Base-by-base conservation (phyloP, 257 asterid genomes). In the Solanum tarapatanum region DNA sequence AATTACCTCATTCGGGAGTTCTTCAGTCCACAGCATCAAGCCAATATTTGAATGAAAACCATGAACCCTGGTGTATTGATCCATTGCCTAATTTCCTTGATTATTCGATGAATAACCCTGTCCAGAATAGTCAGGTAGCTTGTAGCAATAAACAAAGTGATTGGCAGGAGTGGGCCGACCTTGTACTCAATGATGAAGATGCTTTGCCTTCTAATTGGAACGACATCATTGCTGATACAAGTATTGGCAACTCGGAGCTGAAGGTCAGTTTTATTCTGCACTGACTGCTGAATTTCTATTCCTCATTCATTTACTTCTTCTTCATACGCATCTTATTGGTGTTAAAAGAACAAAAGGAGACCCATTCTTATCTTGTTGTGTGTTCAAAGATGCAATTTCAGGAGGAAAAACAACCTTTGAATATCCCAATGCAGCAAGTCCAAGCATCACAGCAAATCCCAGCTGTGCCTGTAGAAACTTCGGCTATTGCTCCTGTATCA, bases 141-240 rank as follows among this genome's bases (percentile, higher is more conserved):
- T 90, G 87, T 79, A 84, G 89, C 86, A 89, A 87, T 86, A 93
- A 92, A 88, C 88, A 88, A 24, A 90, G 88, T 60, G 94, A 91
- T 83, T 94, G 96, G 97, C 94, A 93, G 69, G 94, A 92, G 41
- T 95, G 96, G 98, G 94, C 96, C 16, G 94, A 94, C 88, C 93
- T 93, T 87, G 92, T 95, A 36, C 91, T 92, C 41, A 89, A 88
- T 32, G 96, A 92, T 66, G 89, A 89, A 88, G 97, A 91, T 88
- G 90, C 89, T 86, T 89, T 94, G 88, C 43, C 90, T 89, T 84
- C 95, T 86, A 92, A 89, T 87, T 95, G 97, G 98, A 91, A 87
- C 60, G 97, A 92, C 84, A 88, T 95, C 88, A 93, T 94, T 87
- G 95, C 88, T 64, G 97, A 91, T 85, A 87, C 95, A 68, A 91